Base-by-base conservation (phyloP, 768 basidiomycete species). In the Kwoniella botswanensis region DNA sequence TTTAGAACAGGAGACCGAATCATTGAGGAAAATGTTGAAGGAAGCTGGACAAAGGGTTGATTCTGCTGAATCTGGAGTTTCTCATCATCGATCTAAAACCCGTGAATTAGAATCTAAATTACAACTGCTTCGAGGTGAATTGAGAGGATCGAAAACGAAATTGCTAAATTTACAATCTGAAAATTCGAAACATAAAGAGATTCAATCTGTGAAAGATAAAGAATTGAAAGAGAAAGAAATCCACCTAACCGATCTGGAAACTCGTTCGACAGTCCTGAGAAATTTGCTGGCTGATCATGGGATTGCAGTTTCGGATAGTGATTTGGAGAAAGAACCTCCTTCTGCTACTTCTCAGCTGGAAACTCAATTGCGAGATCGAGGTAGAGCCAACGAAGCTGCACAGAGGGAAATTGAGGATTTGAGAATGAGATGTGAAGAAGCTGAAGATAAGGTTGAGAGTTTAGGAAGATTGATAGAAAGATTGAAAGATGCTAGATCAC, bases 281-380 rank as follows among this genome's bases (percentile, higher is more conserved):
- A 91, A 89, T 79, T 90, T 98, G 79, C 64, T 98, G 58, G 89
- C 90, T 22, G 97, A 98, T 78, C 90, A 92, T 78, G 96, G 94
- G 17, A 88, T 98, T 63, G 87, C 87, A 29, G 85, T 91, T 21
- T 90, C 92, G 65, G 92, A 93, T 21, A 91, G 90, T 60, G 89
- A 91, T 46, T 75, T 89, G 21, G 58, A 67, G n/a, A 54, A 75
- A 22, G 74, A 74, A 56, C 59, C 43, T 22, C 26, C 67, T 22
- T 22, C 75, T 17, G 53, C 41, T 41, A 57, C 71, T 22, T 85
- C 86, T 3, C 93, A 95, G 67, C 86, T 98, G 46, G 94, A 98
- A 84, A 86, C 85, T 61, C 88, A 89, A 80, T 87, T 97, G 24
- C 88, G 88, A 0, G 92, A 96, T 76, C 88, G 88, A 65, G 88